These are phyloP conservation scores for Myxozyma geophila DNA, from an alignment of 805 yeast genomes.

Conservation along the genomic window DNA sequence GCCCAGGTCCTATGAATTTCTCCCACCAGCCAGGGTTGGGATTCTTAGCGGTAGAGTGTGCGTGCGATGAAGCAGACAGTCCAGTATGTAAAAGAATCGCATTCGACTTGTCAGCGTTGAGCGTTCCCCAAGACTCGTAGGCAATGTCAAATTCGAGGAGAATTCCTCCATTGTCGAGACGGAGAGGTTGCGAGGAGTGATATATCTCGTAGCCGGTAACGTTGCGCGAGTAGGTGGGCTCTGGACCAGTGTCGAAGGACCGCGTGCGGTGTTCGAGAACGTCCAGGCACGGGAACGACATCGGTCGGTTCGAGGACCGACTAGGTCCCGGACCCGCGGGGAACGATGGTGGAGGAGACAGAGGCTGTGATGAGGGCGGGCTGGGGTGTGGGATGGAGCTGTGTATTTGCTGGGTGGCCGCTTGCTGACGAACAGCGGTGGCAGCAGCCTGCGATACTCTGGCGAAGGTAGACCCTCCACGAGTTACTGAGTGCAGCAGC, in stretches of 20 bases:
- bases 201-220: constrained; percentile 67
- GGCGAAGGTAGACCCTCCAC: constrained; percentile 21
- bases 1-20: constrained; percentile 82
- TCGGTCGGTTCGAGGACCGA: constrained; percentile 61
- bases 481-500: constrained; percentile 7
- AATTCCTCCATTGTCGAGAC: constrained; percentile 80
- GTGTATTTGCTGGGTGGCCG: constrained; percentile 1
- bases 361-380: constrained; percentile 1
- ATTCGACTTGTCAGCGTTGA: constrained; percentile 67
- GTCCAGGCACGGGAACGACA: constrained; percentile 86
- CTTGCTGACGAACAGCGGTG: constrained; percentile 1
- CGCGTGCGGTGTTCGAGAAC: constrained; percentile 57
- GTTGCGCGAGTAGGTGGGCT: constrained; percentile 74
- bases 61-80: constrained; percentile 91
- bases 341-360: neutral
- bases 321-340: neutral
- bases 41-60: constrained; percentile 75
- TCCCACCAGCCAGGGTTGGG: constrained; percentile 94
- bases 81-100: constrained; percentile 88
- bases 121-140: constrained; percentile 87
- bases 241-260: constrained; percentile 67
- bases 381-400: neutral
- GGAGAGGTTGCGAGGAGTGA: constrained; percentile 60
- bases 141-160: constrained; percentile 81
- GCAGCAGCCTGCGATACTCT: constrained; percentile 18